Evolutionary conservation across 2,329 filamentous ascomycete genomes (phyloP), one percentile per base, ranked within the genome.

Genomic region (Ophiostoma populinum): DNA sequence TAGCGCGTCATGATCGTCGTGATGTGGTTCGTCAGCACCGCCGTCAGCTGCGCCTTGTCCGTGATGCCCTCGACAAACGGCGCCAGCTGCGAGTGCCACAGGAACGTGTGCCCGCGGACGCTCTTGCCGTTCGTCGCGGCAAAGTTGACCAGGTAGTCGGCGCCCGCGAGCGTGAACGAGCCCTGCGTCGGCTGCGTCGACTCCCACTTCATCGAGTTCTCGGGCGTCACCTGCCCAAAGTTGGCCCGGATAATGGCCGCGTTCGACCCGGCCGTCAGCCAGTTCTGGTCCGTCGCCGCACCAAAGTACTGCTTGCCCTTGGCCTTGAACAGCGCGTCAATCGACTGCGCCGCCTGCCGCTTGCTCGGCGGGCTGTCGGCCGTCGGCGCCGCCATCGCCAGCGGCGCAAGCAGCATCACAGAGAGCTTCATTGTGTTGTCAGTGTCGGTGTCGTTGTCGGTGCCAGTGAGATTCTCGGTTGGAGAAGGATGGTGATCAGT

Each of bases 171-270:
- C 42, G 56, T 70, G 61, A 72, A 80, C 2, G 44, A 47, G 40
- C 61, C 62, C 40, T 58, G 55, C 19, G 49, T 48, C n/a, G 46
- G 47, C 51, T 76, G 57, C 13, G 59, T 59, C 22, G 63, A 55
- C 44, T 76, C 69, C 73, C 73, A 80, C 55, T 80, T 79, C 66
- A 77, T 75, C 48, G 61, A 69, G 59, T 80, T 79, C 58, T 80
- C 75, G 2, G 67, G 64, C 0, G 74, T 77, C 16, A 80, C 57
- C 49, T 71, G 65, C 15, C 73, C 72, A 42, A 78, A 79, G 51
- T 75, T 57, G 35, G 59, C 55, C 42, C 63, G 61, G 51, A 79
- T 68, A 46, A 75, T 61, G 39, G 60, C 59, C n/a, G 61, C 60
- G 39, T 63, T 68, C 43, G 62, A 57, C 36, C 56, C 59, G 8